These are phyloP conservation scores for Fraxinus dipetala DNA, from an alignment of 305 asterid species.

Conservation along the genomic window DNA sequence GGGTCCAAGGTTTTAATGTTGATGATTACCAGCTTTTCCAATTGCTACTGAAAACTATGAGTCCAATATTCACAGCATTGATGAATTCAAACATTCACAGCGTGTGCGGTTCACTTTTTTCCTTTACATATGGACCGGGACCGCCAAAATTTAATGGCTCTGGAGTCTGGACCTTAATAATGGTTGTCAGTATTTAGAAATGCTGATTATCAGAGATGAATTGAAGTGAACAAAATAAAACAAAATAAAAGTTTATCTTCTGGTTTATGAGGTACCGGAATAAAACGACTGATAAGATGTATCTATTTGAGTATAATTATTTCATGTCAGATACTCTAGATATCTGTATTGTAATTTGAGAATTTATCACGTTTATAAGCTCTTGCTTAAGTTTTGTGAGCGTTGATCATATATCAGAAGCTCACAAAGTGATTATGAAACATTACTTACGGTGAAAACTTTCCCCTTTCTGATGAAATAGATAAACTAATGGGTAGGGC, in stretches of 20 bases:
- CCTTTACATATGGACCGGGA: not conserved
- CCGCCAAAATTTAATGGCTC: not conserved
- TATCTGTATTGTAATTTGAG: not conserved
- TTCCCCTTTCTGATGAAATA: constrained; percentile 1
- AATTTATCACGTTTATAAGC: constrained; percentile 18
- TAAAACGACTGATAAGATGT: not conserved
- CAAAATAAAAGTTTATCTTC: not conserved
- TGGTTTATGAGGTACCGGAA: not conserved
- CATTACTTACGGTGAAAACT: not conserved
- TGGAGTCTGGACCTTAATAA: not conserved
- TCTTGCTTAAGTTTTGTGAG: constrained; percentile 5
- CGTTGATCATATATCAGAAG: not conserved
- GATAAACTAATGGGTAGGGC: not conserved
- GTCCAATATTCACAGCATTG: not conserved
- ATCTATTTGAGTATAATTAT: not conserved
- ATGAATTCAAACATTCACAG: not conserved
- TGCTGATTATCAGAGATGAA: not conserved
- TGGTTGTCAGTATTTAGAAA: not conserved
- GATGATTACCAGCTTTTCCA: not conserved
- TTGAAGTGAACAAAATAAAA: not conserved
- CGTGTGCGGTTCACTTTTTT: not conserved
- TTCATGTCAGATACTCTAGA: not conserved
- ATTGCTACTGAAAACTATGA: not conserved
- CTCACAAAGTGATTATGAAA: not conserved
- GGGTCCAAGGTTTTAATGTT: not conserved